Evolutionary conservation across 2,329 filamentous ascomycete species (phyloP), one percentile per base, ranked within the genome.

Genomic region (Claviceps sp.): DNA sequence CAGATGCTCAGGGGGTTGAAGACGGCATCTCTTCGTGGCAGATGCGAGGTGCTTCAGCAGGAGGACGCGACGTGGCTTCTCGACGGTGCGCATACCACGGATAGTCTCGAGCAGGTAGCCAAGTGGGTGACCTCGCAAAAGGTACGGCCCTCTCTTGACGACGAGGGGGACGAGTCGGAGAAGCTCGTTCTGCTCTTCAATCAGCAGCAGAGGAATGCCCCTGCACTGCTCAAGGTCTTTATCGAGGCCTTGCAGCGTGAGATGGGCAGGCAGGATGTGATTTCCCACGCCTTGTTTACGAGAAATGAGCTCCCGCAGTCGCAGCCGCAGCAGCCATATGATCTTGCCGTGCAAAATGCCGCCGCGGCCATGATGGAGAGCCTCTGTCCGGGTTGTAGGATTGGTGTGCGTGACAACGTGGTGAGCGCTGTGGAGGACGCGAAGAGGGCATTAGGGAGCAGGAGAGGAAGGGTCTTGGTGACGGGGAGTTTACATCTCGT

Each of bases 401-500:
- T 76, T 2, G 62, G 72, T 39, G 76, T 83, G 1, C 71, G 77
- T 54, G 81, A 86, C 40, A 90, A 84, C 2, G 81, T 93, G 14
- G 77, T 84, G 56, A 84, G 88, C 51, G 83, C 86, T 1, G 77
- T 93, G 8, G 69, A 69, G 11, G 70, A 74, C 54, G 80, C 80
- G 4, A 74, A 77, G 54, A 65, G 60, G 16, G 60, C 75, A 11
- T 59, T 59, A 7, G 51, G 65, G 66, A 61, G 55, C 41, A 54
- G 54, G 49, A 59, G 64, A 2, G 73, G 73, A 48, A 72, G 50
- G 46, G 80, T 84, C 0, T 69, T 95, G 51, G 82, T 88, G 10
- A 95, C 89, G 14, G 89, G 89, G 2, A 94, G 88, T 64, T 69
- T 95, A 61, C 85, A 95, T 72, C 74, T 95, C 41, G 88, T 90